Evolutionary conservation across 208 protist genomes (phyloP).

Genomic region (Crithidia sp.): DNA sequence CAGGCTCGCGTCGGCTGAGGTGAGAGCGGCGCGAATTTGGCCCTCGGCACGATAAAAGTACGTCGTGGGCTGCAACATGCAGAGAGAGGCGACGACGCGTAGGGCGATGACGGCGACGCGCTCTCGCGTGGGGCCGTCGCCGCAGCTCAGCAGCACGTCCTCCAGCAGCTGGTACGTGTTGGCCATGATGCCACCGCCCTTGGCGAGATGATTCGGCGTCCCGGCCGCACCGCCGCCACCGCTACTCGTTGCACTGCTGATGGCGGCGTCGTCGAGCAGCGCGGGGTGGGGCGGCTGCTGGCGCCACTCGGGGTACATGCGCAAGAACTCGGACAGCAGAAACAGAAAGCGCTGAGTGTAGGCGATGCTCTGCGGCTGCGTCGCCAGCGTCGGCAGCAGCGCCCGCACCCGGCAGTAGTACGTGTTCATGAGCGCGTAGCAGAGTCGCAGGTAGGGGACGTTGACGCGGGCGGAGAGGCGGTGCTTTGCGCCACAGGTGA

Average conservation of each 20-base stretch:
- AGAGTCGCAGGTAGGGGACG: conserved; percentile 69
- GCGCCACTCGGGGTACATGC: conserved; percentile 81
- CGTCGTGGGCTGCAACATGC: conserved; percentile 74
- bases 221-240: conserved; percentile 2
- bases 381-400: conserved; percentile 52
- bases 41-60: conserved; percentile 69
- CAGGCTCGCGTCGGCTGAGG: conserved; percentile 34
- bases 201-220: conserved; percentile 54
- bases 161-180: conserved; percentile 72
- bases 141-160: conserved; percentile 47
- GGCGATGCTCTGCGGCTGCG: conserved; percentile 51
- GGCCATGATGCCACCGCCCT: conserved; percentile 64
- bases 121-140: conserved; percentile 19
- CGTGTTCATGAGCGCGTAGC: conserved; percentile 87
- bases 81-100: conserved; percentile 79
- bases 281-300: conserved; percentile 31
- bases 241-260: background rate
- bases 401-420: conserved; percentile 74
- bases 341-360: conserved; percentile 90
- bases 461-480: conserved; percentile 49
- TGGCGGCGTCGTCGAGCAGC: conserved; percentile 32
- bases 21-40: conserved; percentile 52
- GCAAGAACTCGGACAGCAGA: conserved; percentile 87
- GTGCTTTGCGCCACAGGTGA: conserved; percentile 69
- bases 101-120: conserved; percentile 62